phyloP scores from a whole-genome alignment of 345 rosid species.

The Ailanthus altissimus region DNA sequence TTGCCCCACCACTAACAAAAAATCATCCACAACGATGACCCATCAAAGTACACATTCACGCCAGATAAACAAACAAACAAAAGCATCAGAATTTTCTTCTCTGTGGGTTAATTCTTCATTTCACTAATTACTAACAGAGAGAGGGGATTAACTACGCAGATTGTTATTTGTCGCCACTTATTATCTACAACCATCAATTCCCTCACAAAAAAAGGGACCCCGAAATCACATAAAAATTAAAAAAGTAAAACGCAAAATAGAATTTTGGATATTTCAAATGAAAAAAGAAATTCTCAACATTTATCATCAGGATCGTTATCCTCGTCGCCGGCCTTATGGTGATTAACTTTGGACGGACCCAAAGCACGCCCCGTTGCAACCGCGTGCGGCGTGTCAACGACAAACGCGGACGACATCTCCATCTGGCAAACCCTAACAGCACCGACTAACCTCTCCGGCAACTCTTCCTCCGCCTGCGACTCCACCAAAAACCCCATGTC shows the following conservation, averaged over 20 bases:
- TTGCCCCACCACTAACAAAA: background rate
- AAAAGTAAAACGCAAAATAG: background rate
- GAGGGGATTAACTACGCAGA: background rate
- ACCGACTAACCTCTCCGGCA: conserved; percentile 81
- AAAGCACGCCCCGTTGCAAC: conserved; percentile 32
- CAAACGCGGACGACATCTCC: conserved; percentile 82
- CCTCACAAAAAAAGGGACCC: conserved; percentile 15
- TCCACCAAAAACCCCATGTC: conserved; percentile 93
- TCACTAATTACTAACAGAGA: background rate
- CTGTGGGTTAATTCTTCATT: background rate
- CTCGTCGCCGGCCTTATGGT: conserved; percentile 46
- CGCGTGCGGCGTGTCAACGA: conserved; percentile 37
- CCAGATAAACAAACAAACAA: background rate
- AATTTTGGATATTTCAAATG: background rate
- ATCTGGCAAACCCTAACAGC: conserved; percentile 87
- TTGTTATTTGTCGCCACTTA: conserved; percentile 10
- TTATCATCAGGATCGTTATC: conserved; percentile 29
- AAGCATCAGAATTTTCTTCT: background rate
- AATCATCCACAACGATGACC: background rate
- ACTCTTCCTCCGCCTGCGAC: conserved; percentile 74
- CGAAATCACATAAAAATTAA: background rate
- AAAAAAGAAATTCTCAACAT: background rate
- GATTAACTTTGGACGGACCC: conserved; percentile 63
- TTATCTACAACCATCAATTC: conserved; percentile 32
- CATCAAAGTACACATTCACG: background rate